Percentiles rank a stretch among this genome's conserved stretches.
Evolutionary conservation across 257 asterid species (phyloP).

Genomic region (Paulownia fortunei): DNA sequence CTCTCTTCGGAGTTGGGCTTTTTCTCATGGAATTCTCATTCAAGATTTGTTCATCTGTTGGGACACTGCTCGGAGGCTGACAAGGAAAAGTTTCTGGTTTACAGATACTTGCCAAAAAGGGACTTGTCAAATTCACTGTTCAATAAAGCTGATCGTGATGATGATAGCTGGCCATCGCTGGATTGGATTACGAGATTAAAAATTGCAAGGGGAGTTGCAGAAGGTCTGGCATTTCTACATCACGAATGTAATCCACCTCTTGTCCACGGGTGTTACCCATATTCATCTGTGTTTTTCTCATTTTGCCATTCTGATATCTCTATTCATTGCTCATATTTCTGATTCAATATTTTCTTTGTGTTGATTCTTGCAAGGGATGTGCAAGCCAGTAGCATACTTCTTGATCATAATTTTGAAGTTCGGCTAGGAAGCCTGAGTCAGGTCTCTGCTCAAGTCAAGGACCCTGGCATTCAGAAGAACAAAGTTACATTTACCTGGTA

Average conservation of each 20-base stretch:
- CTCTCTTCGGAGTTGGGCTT: conserved; percentile 50
- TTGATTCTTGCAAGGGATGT: conserved; percentile 53
- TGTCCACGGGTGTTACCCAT: conserved; percentile 50
- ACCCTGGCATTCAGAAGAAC: neutral
- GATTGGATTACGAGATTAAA: conserved; percentile 69
- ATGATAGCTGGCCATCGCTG: conserved; percentile 37
- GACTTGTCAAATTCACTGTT: conserved; percentile 59
- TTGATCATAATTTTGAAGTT: conserved; percentile 76
- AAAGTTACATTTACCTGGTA: neutral
- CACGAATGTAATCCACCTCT: conserved; percentile 59
- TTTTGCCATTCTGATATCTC: too few species aligned
- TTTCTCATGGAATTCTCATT: conserved; percentile 32
- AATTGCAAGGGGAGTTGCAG: conserved; percentile 65
- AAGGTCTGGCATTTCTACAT: conserved; percentile 57
- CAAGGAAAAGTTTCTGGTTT: conserved; percentile 50
- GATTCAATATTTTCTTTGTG: too few species aligned
- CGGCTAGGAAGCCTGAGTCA: conserved; percentile 73
- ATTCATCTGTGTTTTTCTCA: too few species aligned
- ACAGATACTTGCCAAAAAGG: conserved; percentile 56
- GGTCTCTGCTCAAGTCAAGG: conserved; percentile 47
- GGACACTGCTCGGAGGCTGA: conserved; percentile 59
- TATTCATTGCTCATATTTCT: too few species aligned
- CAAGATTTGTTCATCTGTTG: conserved; percentile 54
- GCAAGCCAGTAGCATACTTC: conserved; percentile 81
- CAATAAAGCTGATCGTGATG: conserved; percentile 37